Percentiles rank a stretch among this genome's conserved stretches.
phyloP scores from a whole-genome alignment of 768 basidiomycete genomes.

The Mycena epipterygia region DNA sequence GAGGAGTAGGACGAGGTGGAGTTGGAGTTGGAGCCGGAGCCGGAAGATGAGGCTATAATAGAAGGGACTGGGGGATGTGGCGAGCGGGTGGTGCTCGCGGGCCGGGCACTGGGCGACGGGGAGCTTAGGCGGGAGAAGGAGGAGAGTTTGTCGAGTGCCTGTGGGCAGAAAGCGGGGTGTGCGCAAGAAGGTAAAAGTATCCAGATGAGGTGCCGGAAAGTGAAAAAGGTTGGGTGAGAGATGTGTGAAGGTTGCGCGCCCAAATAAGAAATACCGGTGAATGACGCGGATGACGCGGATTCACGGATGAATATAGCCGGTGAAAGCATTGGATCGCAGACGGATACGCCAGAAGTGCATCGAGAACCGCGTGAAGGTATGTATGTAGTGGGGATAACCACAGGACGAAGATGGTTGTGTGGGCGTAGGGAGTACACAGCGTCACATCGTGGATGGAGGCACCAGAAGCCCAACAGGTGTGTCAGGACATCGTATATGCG shows the following conservation, averaged over 20 bases:
- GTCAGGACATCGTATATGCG: too few relatives aligned
- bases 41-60: slow-evolving; percentile 46
- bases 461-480: too few relatives aligned
- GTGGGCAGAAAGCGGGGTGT: slow-evolving; percentile 8
- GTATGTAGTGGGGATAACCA: not conserved
- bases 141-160: slow-evolving; percentile 81
- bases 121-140: slow-evolving; percentile 68
- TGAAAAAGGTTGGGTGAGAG: slow-evolving; percentile 26
- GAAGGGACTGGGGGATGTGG: slow-evolving; percentile 54
- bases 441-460: not conserved
- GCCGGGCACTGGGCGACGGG: slow-evolving; percentile 59
- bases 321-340: slow-evolving; percentile 20
- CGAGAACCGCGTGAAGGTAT: not conserved
- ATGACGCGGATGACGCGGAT: not conserved
- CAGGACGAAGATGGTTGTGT: not conserved
- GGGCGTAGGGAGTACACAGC: not conserved
- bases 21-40: slow-evolving; percentile 40
- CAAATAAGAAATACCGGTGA: not conserved
- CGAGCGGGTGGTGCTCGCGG: slow-evolving; percentile 47
- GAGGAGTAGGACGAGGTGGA: slow-evolving; percentile 34
- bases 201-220: slow-evolving; percentile 1
- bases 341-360: slow-evolving; percentile 10
- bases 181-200: slow-evolving; percentile 30
- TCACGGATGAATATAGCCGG: slow-evolving; percentile 6
- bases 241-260: not conserved